Conservation (phyloP, 148 eudicot genomes). For the Hydrangea macrophylla region DNA sequence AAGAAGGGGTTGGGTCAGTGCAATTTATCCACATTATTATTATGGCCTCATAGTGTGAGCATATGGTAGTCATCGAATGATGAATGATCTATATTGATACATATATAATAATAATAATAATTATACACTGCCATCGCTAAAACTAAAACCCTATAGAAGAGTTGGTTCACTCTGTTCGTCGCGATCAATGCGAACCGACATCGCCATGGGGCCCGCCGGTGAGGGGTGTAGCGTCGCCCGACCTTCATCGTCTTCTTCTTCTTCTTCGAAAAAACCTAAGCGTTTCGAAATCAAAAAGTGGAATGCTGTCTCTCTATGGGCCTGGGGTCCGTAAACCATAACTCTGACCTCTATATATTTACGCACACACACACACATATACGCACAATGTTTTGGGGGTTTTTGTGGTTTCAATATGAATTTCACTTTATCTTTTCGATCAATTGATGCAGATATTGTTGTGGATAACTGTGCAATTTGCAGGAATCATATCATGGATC, state of each 20-base stretch:
- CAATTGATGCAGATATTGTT: conserved; percentile 61
- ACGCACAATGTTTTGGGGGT: no score
- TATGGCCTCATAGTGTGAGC: no score
- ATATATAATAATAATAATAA: no score
- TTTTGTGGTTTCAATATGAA: background rate
- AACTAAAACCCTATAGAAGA: no score
- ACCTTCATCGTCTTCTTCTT: conserved; percentile 14
- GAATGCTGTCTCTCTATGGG: conserved; percentile 78
- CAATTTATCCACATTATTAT: no score
- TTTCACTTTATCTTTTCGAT: background rate
- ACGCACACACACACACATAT: no score
- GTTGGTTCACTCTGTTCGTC: background rate
- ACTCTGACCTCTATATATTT: no score
- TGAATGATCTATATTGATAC: no score
- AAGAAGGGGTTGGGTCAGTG: no score
- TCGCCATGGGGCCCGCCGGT: conserved; percentile 58
- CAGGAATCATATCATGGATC: conserved; percentile 70
- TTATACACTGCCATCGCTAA: no score
- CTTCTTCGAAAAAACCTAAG: conserved; percentile 48
- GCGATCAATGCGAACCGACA: conserved; percentile 46
- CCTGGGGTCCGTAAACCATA: conserved; percentile 58
- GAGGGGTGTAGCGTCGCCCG: conserved; percentile 41
- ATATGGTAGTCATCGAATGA: no score
- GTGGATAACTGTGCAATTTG: conserved; percentile 85
- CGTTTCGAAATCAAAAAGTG: conserved; percentile 79